These are phyloP conservation scores for Cordyceps militaris DNA, from an alignment of 2,329 filamentous ascomycete species.

Conservation along the genomic window DNA sequence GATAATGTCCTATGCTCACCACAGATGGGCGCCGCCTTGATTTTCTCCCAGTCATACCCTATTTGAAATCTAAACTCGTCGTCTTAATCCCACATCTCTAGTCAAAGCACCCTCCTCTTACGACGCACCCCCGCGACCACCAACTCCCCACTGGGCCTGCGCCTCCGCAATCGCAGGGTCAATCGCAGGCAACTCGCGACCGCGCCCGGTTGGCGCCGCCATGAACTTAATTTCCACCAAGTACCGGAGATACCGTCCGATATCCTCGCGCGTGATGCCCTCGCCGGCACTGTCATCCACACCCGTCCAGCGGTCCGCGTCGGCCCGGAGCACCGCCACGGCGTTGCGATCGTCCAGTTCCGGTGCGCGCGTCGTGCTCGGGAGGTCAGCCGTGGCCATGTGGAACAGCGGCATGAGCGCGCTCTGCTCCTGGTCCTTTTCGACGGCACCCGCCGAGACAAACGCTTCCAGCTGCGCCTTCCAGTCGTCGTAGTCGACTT, in stretches of 20 bases:
- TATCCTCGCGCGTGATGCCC: constrained; percentile 21
- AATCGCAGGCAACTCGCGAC: not conserved
- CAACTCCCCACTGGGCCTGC: not conserved
- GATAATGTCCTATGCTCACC: too few relatives aligned
- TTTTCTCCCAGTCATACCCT: too few relatives aligned
- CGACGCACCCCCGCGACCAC: not conserved
- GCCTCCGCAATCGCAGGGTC: not conserved
- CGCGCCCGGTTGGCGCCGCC: constrained; percentile 20
- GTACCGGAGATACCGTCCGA: constrained; percentile 23
- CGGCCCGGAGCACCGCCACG: constrained; percentile 53
- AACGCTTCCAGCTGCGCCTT: constrained; percentile 24
- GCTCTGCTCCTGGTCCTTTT: constrained; percentile 24
- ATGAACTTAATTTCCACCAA: constrained; percentile 26
- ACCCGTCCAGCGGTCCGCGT: constrained; percentile 52
- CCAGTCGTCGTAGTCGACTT: constrained; percentile 56
- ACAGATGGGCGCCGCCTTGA: too few relatives aligned
- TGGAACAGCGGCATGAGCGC: constrained; percentile 58
- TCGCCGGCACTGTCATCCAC: constrained; percentile 46
- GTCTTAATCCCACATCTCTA: too few relatives aligned
- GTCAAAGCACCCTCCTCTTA: not conserved
- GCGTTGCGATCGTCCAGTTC: constrained; percentile 64
- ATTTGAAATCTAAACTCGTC: too few relatives aligned
- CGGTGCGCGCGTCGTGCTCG: constrained; percentile 59
- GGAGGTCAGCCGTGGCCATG: constrained; percentile 62
- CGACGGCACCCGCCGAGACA: constrained; percentile 20